Conservation (phyloP, 2,329 filamentous ascomycete species). For the Pseudocercospora fuligena region DNA sequence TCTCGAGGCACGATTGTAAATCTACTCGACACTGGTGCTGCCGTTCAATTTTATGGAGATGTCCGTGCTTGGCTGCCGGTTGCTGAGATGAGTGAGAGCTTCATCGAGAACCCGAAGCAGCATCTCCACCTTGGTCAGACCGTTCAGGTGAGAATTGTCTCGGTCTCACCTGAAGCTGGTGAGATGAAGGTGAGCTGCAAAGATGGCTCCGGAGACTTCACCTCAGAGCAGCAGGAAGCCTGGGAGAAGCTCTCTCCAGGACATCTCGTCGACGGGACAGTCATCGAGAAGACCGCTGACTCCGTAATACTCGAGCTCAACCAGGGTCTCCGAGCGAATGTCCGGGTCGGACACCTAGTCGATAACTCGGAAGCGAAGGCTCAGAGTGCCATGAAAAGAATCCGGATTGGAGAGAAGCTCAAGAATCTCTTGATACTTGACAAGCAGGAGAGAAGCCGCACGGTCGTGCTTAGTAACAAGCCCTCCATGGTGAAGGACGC, state of each 20-base stretch:
- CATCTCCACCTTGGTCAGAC: slow-evolving; percentile 92
- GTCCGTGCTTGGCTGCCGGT: slow-evolving; percentile 88
- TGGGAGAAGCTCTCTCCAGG: slow-evolving; percentile 76
- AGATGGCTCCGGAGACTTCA: slow-evolving; percentile 79
- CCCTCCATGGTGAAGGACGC: slow-evolving; percentile 74
- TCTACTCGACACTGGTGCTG: slow-evolving; percentile 76
- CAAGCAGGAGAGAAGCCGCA: slow-evolving; percentile 77
- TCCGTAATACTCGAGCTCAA: slow-evolving; percentile 70
- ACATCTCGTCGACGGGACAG: slow-evolving; percentile 74
- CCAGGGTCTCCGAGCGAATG: slow-evolving; percentile 74
- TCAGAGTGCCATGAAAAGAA: slow-evolving; percentile 74
- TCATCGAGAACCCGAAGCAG: slow-evolving; percentile 83
- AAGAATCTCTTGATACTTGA: slow-evolving; percentile 83
- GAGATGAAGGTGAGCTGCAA: slow-evolving; percentile 91
- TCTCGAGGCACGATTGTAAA: slow-evolving; percentile 87
- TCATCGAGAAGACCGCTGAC: slow-evolving; percentile 52
- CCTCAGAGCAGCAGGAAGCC: slow-evolving; percentile 73
- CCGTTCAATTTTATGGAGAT: slow-evolving; percentile 88
- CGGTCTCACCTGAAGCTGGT: slow-evolving; percentile 71
- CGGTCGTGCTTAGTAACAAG: slow-evolving; percentile 80
- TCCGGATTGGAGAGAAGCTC: slow-evolving; percentile 82
- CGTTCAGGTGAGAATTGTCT: slow-evolving; percentile 85
- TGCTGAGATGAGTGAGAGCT: slow-evolving; percentile 97
- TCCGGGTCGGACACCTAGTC: slow-evolving; percentile 78
- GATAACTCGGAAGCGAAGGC: slow-evolving; percentile 84